Conservation (phyloP, 768 basidiomycete species). For the Termitomyces sp. region DNA sequence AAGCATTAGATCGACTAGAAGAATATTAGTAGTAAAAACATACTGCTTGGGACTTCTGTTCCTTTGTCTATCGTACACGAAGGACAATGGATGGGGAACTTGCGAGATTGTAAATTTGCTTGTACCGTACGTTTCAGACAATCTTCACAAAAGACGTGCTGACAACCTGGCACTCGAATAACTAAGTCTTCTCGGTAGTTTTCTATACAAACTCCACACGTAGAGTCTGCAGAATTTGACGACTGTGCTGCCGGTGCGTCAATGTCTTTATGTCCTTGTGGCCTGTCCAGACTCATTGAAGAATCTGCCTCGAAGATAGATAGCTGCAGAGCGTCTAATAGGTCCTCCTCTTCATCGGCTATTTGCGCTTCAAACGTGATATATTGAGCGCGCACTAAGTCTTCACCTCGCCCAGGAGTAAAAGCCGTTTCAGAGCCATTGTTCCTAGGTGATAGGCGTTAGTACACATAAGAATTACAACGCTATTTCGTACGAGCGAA, state of each 20-base stretch:
- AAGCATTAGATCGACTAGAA: not conserved
- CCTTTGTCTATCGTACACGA: conserved; percentile 32
- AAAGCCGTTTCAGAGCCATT: too few relatives aligned
- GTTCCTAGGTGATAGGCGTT: not conserved
- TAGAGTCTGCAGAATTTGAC: not conserved
- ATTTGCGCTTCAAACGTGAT: not conserved
- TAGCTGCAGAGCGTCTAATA: not conserved
- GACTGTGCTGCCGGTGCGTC: not conserved
- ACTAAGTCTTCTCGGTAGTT: conserved; percentile 18
- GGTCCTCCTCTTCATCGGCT: not conserved
- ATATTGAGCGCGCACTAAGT: not conserved
- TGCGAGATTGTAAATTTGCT: conserved; percentile 44
- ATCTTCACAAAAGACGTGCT: conserved; percentile 47
- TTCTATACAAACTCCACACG: conserved; percentile 56
- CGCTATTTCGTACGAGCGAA: not conserved
- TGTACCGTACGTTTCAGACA: conserved; percentile 40
- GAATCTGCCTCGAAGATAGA: not conserved
- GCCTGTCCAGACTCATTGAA: not conserved
- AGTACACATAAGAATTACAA: not conserved
- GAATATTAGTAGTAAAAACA: not conserved
- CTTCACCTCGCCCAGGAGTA: not conserved
- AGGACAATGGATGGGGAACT: conserved; percentile 59
- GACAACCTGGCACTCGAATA: conserved; percentile 25
- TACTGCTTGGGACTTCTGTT: not conserved
- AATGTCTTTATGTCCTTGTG: not conserved